A percentile compares a stretch with the other conserved stretches of the same genome.
phyloP scores from a whole-genome alignment of 2,329 filamentous ascomycete species.

The Scedosporium boydii region DNA sequence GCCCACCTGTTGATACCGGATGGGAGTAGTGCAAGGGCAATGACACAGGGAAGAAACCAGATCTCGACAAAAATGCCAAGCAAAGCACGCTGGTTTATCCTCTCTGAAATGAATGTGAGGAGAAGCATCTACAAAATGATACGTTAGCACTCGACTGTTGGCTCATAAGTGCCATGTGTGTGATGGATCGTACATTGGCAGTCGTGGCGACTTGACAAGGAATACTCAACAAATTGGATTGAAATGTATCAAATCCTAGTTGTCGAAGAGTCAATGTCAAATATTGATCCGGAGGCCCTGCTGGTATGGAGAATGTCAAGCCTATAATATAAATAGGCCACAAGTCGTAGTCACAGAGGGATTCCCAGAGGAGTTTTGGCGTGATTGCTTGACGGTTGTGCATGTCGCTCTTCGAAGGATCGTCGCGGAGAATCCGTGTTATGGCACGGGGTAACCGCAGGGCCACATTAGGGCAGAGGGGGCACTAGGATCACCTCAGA shows the following conservation, averaged over 20 bases:
- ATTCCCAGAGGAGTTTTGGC: slow-evolving; percentile 32
- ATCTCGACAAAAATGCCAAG: slow-evolving; percentile 21
- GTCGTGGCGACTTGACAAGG: slow-evolving; percentile 18
- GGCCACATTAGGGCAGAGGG: no score
- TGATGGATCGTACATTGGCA: slow-evolving; percentile 3
- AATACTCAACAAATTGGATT: slow-evolving; percentile 48
- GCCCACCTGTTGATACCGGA: slow-evolving; percentile 18
- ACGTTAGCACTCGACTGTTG: background rate
- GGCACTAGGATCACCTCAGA: no score
- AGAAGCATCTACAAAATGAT: slow-evolving; percentile 8
- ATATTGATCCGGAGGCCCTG: slow-evolving; percentile 16
- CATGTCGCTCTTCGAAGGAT: slow-evolving; percentile 42
- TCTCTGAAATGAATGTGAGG: slow-evolving; percentile 22
- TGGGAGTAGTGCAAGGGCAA: slow-evolving; percentile 20
- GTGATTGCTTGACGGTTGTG: slow-evolving; percentile 44
- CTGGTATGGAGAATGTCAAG: slow-evolving; percentile 13
- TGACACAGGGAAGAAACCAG: slow-evolving; percentile 23
- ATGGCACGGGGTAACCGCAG: no score
- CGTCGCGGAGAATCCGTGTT: slow-evolving; percentile 44
- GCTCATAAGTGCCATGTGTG: background rate
- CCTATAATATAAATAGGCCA: slow-evolving; percentile 39
- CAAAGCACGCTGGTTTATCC: slow-evolving; percentile 18
- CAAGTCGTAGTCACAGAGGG: slow-evolving; percentile 42
- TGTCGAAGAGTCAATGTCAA: slow-evolving; percentile 16
- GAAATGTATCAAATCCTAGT: slow-evolving; percentile 29